Evolutionary conservation across 108 stramenopile species (phyloP).

Genomic region (Phaeodactylum tricornutum): DNA sequence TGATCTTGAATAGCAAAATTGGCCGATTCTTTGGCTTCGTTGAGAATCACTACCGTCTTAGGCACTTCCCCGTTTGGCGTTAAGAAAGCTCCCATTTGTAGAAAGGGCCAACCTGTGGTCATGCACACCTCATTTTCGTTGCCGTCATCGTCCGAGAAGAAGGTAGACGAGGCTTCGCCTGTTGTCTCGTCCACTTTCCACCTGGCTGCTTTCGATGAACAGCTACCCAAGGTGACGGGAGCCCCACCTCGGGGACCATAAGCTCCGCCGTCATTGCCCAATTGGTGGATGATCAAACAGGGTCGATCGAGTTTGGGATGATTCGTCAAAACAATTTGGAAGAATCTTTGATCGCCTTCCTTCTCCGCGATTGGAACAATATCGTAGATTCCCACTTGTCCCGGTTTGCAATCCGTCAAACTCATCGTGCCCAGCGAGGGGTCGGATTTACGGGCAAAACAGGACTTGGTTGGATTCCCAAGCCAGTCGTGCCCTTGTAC

Average conservation of each 20-base stretch:
- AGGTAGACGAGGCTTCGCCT: conserved; percentile 53
- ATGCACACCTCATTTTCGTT: conserved; percentile 57
- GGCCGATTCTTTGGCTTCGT: conserved; percentile 60
- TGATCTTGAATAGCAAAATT: conserved; percentile 64
- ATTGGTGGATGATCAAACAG: conserved; percentile 35
- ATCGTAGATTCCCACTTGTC: conserved; percentile 34
- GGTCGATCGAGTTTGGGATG: conserved; percentile 4
- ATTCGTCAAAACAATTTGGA: conserved; percentile 9
- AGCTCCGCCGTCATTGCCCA: conserved; percentile 64
- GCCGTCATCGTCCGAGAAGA: conserved; percentile 14
- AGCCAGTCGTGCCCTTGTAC: conserved; percentile 75
- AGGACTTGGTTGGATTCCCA: conserved; percentile 59
- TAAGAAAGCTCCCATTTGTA: conserved; percentile 76
- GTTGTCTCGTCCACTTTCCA: conserved; percentile 35
- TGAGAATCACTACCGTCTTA: conserved; percentile 54
- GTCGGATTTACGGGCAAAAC: conserved; percentile 32
- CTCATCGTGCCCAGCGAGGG: conserved; percentile 39
- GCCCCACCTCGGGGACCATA: conserved; percentile 66
- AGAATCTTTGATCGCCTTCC: neutral
- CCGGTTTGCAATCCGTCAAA: conserved; percentile 30
- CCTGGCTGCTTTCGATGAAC: conserved; percentile 34
- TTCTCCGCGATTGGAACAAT: conserved; percentile 9
- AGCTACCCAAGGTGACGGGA: conserved; percentile 50
- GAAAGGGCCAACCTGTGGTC: conserved; percentile 86
- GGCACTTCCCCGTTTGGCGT: conserved; percentile 39